Evolutionary conservation across 2,329 filamentous ascomycete species (phyloP).

Genomic region (Epichloe coenophiala): DNA sequence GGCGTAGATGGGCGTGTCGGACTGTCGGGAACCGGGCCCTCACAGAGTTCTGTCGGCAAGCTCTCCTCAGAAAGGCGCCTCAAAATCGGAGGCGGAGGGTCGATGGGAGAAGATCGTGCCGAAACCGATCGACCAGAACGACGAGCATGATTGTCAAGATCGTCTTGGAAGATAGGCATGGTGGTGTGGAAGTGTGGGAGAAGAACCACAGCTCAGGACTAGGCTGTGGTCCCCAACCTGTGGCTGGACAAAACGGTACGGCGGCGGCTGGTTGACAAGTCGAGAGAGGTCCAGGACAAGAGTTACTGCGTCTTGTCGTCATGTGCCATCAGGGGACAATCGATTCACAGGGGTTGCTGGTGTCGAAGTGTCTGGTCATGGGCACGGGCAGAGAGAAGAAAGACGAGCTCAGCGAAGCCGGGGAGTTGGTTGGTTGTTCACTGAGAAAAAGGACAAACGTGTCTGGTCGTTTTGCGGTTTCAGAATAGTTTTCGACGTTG

Average conservation of each 20-base stretch:
- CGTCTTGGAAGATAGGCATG: slow-evolving; percentile 48
- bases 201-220: slow-evolving; percentile 20
- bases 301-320: background rate
- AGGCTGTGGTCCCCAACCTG: slow-evolving; percentile 11
- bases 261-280: background rate
- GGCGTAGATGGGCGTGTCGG: slow-evolving; percentile 16
- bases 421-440: background rate
- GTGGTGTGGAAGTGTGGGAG: slow-evolving; percentile 8
- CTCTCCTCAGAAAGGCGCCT: slow-evolving; percentile 42
- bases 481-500: background rate
- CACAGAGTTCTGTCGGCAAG: slow-evolving; percentile 46
- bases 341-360: background rate
- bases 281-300: background rate
- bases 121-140: slow-evolving; percentile 12
- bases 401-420: background rate
- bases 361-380: background rate
- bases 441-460: background rate
- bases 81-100: slow-evolving; percentile 7
- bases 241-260: slow-evolving; percentile 6
- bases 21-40: slow-evolving; percentile 38
- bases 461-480: background rate
- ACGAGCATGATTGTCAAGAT: slow-evolving; percentile 25
- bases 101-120: slow-evolving; percentile 8
- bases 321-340: background rate
- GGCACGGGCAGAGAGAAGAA: background rate